Conservation (phyloP, 2,329 filamentous ascomycete species). For the Aspergillus tanneri region DNA sequence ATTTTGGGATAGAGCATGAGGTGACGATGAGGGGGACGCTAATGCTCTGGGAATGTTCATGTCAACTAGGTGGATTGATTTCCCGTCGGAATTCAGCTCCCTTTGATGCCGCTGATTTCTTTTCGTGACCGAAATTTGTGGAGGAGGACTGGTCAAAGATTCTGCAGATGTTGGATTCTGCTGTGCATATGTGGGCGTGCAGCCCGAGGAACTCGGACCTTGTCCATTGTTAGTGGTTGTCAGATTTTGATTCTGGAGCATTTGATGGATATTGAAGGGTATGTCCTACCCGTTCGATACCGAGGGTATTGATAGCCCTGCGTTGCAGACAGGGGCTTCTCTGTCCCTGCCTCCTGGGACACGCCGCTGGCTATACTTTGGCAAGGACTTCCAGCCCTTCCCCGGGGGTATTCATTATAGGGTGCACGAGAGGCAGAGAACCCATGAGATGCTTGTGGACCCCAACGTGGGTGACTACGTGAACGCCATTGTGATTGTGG, state of each 20-base stretch:
- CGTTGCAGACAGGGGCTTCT: not conserved
- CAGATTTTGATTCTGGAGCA: slow-evolving; percentile 7
- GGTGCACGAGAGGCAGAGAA: slow-evolving; percentile 5
- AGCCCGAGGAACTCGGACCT: slow-evolving; percentile 7
- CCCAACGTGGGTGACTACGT: slow-evolving; percentile 11
- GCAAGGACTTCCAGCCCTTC: slow-evolving; percentile 11
- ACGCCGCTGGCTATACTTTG: slow-evolving; percentile 1
- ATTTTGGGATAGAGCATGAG: slow-evolving; percentile 21
- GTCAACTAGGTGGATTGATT: slow-evolving; percentile 29
- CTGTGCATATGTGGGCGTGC: slow-evolving; percentile 6
- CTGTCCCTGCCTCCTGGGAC: slow-evolving; percentile 3
- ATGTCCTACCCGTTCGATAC: not conserved
- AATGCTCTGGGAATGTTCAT: slow-evolving; percentile 31
- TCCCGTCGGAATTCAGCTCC: slow-evolving; percentile 17
- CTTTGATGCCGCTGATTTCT: slow-evolving; percentile 19
- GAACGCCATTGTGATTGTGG: slow-evolving; percentile 9
- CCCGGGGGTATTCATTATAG: slow-evolving; percentile 7
- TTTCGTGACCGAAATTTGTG: slow-evolving; percentile 26
- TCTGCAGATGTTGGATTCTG: slow-evolving; percentile 14
- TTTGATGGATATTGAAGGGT: not conserved
- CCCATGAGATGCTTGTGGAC: slow-evolving; percentile 7
- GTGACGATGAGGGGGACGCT: slow-evolving; percentile 24
- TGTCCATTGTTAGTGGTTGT: not conserved
- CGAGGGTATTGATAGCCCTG: slow-evolving; percentile 10
- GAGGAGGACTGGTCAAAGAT: slow-evolving; percentile 16